Conservation (phyloP, 1,284 basidiomycete genomes). For the Sutorius eximius region DNA sequence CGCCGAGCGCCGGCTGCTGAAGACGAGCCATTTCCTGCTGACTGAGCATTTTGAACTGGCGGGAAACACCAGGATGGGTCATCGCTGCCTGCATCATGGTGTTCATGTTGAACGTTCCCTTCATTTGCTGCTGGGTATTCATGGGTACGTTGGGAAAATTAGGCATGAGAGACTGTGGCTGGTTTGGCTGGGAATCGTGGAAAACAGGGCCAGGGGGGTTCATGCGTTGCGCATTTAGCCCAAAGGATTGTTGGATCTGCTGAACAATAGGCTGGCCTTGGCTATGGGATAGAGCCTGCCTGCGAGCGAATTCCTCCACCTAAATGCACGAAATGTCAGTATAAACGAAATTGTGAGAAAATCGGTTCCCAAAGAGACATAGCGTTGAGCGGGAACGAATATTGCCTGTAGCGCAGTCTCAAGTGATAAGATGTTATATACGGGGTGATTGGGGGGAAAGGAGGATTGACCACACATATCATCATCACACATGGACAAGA, state of each 20-base stretch:
- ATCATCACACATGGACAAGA: slow-evolving; percentile 16
- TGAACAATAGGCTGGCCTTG: slow-evolving; percentile 37
- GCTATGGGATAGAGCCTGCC: slow-evolving; percentile 39
- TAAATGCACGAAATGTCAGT: slow-evolving; percentile 33
- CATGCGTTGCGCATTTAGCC: slow-evolving; percentile 34
- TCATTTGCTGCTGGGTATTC: slow-evolving; percentile 34
- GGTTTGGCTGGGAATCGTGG: slow-evolving; percentile 44
- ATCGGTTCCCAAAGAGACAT: slow-evolving; percentile 8
- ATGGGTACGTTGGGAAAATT: slow-evolving; percentile 40
- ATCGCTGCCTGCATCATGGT: slow-evolving; percentile 42
- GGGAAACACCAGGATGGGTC: slow-evolving; percentile 30
- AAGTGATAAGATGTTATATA: slow-evolving; percentile 18
- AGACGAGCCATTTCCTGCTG: slow-evolving; percentile 44
- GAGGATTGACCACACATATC: slow-evolving; percentile 19
- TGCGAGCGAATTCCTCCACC: slow-evolving; percentile 52
- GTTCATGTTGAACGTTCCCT: slow-evolving; percentile 33
- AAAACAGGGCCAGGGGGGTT: slow-evolving; percentile 37
- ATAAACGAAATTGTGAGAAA: slow-evolving; percentile 18
- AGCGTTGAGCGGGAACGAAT: not conserved
- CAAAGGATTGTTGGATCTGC: slow-evolving; percentile 44
- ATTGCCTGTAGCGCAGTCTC: slow-evolving; percentile 1
- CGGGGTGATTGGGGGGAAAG: slow-evolving; percentile 12
- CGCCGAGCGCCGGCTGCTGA: slow-evolving; percentile 28
- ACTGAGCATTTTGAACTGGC: slow-evolving; percentile 53
- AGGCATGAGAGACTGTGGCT: slow-evolving; percentile 41